phyloP scores from a whole-genome alignment of 495 filamentous ascomycete genomes.

The Bathelium albidoporum region DNA sequence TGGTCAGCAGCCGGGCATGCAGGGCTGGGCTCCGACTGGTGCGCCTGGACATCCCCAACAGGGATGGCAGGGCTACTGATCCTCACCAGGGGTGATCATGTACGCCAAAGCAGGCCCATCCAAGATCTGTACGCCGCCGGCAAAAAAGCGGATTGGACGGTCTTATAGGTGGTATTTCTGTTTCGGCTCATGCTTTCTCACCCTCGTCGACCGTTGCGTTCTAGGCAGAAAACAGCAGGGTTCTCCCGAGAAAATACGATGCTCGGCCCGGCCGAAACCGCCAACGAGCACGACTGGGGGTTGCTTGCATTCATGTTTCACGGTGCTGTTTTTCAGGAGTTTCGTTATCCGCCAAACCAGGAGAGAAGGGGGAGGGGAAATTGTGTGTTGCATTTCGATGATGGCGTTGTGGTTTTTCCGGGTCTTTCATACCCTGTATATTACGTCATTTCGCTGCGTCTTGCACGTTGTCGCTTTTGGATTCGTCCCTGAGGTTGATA shows the following conservation, averaged over 20 bases:
- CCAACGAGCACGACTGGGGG: background rate
- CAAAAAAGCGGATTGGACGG: too few species aligned
- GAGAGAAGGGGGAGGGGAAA: background rate
- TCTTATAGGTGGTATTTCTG: background rate
- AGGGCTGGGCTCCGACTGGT: slow-evolving; percentile 18
- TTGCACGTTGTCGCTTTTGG: background rate
- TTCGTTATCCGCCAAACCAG: background rate
- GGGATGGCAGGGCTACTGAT: slow-evolving; percentile 16
- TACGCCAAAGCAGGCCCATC: background rate
- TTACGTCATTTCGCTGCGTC: background rate
- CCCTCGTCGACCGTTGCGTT: background rate
- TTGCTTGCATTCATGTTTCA: background rate
- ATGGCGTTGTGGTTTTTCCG: background rate
- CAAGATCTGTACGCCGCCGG: background rate
- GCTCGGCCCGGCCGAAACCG: slow-evolving; percentile 1
- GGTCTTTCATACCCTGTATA: slow-evolving; percentile 4
- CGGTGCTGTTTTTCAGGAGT: background rate
- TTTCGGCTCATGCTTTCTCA: background rate
- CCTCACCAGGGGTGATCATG: background rate
- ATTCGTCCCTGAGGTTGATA: background rate
- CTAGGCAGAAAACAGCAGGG: background rate
- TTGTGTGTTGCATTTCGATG: background rate
- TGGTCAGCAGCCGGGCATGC: slow-evolving; percentile 22
- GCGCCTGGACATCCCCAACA: slow-evolving; percentile 8
- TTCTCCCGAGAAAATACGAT: background rate